Conservation (phyloP, 1,139 yeast genomes). For the Magnusiomyces ingens region DNA sequence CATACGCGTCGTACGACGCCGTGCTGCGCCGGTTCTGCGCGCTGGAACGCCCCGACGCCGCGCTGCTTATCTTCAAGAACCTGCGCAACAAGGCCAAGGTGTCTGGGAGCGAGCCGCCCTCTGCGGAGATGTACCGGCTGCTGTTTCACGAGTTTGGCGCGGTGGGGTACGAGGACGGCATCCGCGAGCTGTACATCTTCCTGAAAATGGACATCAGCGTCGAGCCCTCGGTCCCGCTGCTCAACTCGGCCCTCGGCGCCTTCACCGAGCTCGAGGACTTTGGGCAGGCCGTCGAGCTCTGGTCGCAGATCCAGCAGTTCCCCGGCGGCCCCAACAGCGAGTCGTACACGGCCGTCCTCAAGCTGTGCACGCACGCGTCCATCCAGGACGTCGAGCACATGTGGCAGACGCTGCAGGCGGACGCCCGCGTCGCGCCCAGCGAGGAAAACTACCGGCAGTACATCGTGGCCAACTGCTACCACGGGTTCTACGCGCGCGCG, state of each 20-base stretch:
- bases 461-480: constrained; percentile 67
- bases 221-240: constrained; percentile 51
- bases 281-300: constrained; percentile 53
- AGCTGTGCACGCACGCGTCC: constrained; percentile 55
- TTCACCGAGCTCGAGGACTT: constrained; percentile 58
- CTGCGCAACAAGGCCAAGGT: constrained; percentile 51
- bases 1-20: constrained; percentile 54
- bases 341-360: constrained; percentile 65
- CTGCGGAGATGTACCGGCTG: constrained; percentile 53
- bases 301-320: constrained; percentile 50
- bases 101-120: constrained; percentile 59
- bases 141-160: constrained; percentile 57
- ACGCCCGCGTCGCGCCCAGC: constrained; percentile 46
- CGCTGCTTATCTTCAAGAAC: constrained; percentile 58
- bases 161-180: constrained; percentile 58
- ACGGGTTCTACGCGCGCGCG: constrained; percentile 57
- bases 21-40: constrained; percentile 55
- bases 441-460: constrained; percentile 55
- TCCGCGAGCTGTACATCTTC: constrained; percentile 56
- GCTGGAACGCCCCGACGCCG: constrained; percentile 54
- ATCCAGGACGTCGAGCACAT: constrained; percentile 54
- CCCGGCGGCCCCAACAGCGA: constrained; percentile 54
- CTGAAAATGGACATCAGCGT: constrained; percentile 60
- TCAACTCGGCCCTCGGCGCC: constrained; percentile 61
- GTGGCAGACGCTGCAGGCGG: constrained; percentile 53